Evolutionary conservation across 495 filamentous ascomycete genomes (phyloP).

Genomic region (Podospora sp.): DNA sequence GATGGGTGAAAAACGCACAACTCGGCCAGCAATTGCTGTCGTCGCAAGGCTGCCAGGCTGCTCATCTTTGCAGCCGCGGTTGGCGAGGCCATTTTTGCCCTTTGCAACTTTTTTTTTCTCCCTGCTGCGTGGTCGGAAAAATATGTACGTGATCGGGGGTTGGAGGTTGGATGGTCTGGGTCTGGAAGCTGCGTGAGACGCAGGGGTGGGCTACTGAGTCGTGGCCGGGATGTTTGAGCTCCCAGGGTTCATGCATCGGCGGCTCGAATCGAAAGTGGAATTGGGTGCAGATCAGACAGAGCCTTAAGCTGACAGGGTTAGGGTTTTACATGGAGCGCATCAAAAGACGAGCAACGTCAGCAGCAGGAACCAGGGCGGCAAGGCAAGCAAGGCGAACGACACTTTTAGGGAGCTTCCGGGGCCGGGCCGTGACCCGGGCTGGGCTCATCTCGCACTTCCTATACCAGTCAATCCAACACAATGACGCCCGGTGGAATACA

Average conservation of each 20-base stretch:
- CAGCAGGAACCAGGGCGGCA: neutral
- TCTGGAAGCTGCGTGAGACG: neutral
- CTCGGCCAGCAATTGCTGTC: constrained; percentile 74
- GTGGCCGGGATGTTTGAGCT: neutral
- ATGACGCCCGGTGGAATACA: neutral
- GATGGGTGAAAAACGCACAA: constrained; percentile 57
- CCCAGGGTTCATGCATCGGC: constrained; percentile 4
- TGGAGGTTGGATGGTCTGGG: neutral
- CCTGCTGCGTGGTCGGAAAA: neutral
- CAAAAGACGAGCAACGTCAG: neutral
- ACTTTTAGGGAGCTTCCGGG: neutral
- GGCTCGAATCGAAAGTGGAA: constrained; percentile 2
- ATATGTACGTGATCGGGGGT: neutral
- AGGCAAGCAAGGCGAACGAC: neutral
- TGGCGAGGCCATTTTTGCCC: constrained; percentile 24
- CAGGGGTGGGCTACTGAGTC: neutral
- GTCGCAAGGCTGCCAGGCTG: constrained; percentile 36
- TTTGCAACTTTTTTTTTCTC: neutral
- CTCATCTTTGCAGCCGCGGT: constrained; percentile 29
- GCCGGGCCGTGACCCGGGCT: neutral
- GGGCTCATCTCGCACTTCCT: neutral
- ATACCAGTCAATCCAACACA: neutral
- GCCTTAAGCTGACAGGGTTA: neutral
- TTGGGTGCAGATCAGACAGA: neutral
- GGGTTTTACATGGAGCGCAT: neutral